Evolutionary conservation across 352 stramenopile genomes (phyloP).

Genomic region (Globisporangium radiosum): DNA sequence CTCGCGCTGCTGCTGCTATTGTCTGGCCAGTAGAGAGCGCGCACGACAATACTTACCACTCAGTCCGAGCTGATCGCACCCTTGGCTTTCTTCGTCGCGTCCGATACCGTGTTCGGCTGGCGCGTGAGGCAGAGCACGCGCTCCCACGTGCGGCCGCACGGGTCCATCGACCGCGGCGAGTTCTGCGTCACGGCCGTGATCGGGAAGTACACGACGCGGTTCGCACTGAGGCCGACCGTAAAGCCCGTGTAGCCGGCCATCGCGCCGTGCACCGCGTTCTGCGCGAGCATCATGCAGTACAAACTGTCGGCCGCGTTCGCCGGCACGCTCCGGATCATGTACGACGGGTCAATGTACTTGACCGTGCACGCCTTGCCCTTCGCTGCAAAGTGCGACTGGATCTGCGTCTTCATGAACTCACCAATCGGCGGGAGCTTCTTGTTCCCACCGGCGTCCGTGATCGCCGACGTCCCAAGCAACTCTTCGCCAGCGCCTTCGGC

Average conservation of each 20-base stretch:
- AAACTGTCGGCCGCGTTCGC: conserved; percentile 58
- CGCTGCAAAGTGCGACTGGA: conserved; percentile 92
- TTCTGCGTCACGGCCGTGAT: conserved; percentile 72
- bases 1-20: no score
- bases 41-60: conserved; percentile 1
- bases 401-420: conserved; percentile 94
- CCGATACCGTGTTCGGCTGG: conserved; percentile 89
- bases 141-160: conserved; percentile 23
- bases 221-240: conserved; percentile 96
- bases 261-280: conserved; percentile 97
- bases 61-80: conserved; percentile 68
- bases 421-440: conserved; percentile 92
- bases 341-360: conserved; percentile 98
- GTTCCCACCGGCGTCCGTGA: conserved; percentile 48
- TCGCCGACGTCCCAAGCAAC: conserved; percentile 54
- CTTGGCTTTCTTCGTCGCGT: conserved; percentile 29
- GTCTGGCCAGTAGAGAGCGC: no score
- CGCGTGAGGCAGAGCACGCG: conserved; percentile 89
- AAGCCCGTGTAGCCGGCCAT: conserved; percentile 99
- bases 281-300: conserved; percentile 93
- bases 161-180: conserved; percentile 87
- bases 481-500: conserved; percentile 54
- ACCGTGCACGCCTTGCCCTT: conserved; percentile 87
- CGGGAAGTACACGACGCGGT: conserved; percentile 54
- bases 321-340: conserved; percentile 94